Base-by-base conservation (phyloP, 805 yeast genomes). In the Nakazawaea peltata region DNA sequence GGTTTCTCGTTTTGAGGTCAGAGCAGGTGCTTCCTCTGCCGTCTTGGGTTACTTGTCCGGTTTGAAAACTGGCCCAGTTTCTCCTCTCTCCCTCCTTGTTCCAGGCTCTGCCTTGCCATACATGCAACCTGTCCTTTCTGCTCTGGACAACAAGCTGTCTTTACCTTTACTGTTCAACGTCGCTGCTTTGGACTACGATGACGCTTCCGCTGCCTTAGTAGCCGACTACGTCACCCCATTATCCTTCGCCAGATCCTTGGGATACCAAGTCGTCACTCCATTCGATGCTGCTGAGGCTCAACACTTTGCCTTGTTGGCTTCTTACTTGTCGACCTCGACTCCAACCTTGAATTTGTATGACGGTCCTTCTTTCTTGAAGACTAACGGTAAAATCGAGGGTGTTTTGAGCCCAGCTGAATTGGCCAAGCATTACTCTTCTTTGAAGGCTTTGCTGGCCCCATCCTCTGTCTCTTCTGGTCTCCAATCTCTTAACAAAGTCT, bases 11-110 rank as follows among this genome's bases (percentile, higher is more conserved):
- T 56, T 80, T 39, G 86, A 87, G 50, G 72, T 84, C 38, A 76
- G 95, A 54, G 64, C 81, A 2, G 97, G 96, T 48, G 92, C 95
- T 22, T 84, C 90, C 30, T 69, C 76, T 42, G 72, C 83, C 19
- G 69, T 90, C 30, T 62, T 83, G 33, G 97, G 96, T 26, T 88
- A 78, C 59, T 56, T 74, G 40, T 47, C 58, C 9, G 19, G 28
- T 15, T 16, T 22, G 15, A 25, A 23, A 15, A 7, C 7, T 8
- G 22, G 24, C 16, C 5, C 28, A 8, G 15, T 13, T 6, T 22
- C 24, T 4, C 37, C 69, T 56, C 18, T 47, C 54, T 42, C 69
- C 49, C 65, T 78, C 42, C 34, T 88, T 26, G 67, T 79, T 31
- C 79, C 88, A 28, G 72, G 85, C 21, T 73, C 74, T 42, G 77